phyloP scores from a whole-genome alignment of 2,329 filamentous ascomycete genomes.

The Neofusicoccum sp. region DNA sequence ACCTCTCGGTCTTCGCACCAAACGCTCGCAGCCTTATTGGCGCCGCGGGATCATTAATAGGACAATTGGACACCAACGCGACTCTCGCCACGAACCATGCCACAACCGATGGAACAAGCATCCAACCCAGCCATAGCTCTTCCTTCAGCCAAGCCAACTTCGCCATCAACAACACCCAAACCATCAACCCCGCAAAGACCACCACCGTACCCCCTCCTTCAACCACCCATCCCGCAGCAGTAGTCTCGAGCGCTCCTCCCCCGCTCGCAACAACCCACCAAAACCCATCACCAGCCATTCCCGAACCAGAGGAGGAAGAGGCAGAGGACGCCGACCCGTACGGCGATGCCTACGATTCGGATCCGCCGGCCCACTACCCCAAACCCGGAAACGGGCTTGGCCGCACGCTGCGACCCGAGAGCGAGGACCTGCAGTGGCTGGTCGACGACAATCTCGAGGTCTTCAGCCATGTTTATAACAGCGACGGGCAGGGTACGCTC shows the following conservation, averaged over 20 bases:
- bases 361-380: conserved; percentile 59
- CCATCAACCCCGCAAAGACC: conserved; percentile 20
- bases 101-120: conserved; percentile 20
- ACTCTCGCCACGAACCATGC: conserved; percentile 6
- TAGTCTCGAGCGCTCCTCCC: conserved; percentile 20
- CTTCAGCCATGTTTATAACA: conserved; percentile 50
- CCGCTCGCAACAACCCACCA: background rate
- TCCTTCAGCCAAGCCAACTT: conserved; percentile 8
- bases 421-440: conserved; percentile 60
- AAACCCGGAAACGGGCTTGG: conserved; percentile 60
- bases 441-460: conserved; percentile 60
- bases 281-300: background rate
- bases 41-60: conserved; percentile 2
- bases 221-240: background rate
- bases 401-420: conserved; percentile 53
- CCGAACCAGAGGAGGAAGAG: background rate
- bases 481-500: conserved; percentile 17
- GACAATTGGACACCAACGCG: conserved; percentile 16
- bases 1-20: conserved; percentile 63
- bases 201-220: conserved; percentile 18
- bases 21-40: conserved; percentile 29
- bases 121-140: background rate
- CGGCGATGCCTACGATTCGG: conserved; percentile 52
- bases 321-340: conserved; percentile 9
- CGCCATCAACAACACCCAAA: background rate